Base-by-base conservation (phyloP, 2,329 filamentous ascomycete genomes). In the Penicillium sp. region DNA sequence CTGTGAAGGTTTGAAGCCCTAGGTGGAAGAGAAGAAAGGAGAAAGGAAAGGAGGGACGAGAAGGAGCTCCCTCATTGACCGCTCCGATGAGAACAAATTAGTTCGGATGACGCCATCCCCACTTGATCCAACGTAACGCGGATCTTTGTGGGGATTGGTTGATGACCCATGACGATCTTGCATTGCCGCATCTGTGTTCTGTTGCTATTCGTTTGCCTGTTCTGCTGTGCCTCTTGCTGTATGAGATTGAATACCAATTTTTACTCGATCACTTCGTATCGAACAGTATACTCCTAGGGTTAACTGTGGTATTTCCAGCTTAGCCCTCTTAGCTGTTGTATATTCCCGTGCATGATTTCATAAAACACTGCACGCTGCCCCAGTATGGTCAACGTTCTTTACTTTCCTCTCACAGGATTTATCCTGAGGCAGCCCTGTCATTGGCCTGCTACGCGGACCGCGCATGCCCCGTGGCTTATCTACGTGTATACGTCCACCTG, bases 1-100 rank as follows among this genome's bases (percentile, higher is more conserved):
- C 83, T 58, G 78, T 87, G 70, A 84, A 81, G 70, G 73, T 77
- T 24, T 76, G 16, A 27, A 36, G 16, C 5, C 40, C 43, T 47
- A 40, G 21, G 2, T 14, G 6, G 36, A 45, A 32, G 16, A 22
- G 14, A 24, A 43, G 36, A n/a, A 52, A 47, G 39, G 47, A 52
- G 45, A 14, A 43, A 34, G 47, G 49, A 29, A 40, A 24, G 29
- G 21, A 21, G 27, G 29, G 42, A 46, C 44, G 34, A 36, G 34
- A 13, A 36, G 5, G 13, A 36, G 34, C 3, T 11, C n/a, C 34
- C 34, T 36, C 24, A 5, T 5, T 50, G 52, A 43, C 32, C 31
- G 31, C 47, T 43, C 16, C 32, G 32, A 66, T 67, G 64, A 65
- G 60, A 62, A 62, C 46, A 60, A 63, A 55, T 64, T 65, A 67